Evolutionary conservation across 2,329 filamentous ascomycete species (phyloP), one percentile per base, ranked within the genome.

Genomic region (Aspergillus viridinutans): DNA sequence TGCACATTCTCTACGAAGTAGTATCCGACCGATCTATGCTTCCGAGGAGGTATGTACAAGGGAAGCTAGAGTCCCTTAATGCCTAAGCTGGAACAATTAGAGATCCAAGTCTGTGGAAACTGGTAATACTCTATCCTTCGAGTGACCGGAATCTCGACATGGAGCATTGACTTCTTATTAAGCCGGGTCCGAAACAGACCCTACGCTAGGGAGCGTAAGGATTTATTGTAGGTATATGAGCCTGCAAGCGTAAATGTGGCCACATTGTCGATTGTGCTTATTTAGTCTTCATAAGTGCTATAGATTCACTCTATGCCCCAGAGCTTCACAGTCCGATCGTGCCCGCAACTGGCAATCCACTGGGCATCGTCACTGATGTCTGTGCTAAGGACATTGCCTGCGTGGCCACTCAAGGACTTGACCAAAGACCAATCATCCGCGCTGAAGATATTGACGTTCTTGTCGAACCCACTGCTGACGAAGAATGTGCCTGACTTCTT

Each of bases 341-440:
- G 90, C 3, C 94, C 92, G 64, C 91, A 92, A 72, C 92, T 97
- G 25, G 93, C 90, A 73, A 99, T 96, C 90, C 92, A 99, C 69
- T 82, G 88, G 8, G 87, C 90, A 74, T 97, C 90, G 61, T 82
- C 81, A 68, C 89, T 95, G 53, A 96, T 85, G 76, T 99, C 94
- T 12, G 91, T 89, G 64, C 91, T 95, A 53, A 95, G 85, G 10
- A 99, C 92, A 43, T 95, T 94, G 2, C 91, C 92, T 1, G 92
- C 91, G 74, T 99, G 94, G 0, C 92, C 94, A 65, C 88, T 90
- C 57, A 99, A 78, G 17, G 87, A 90, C 75, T 96, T 95, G 59
- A 92, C 86, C 57, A 96, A 77, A 1, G 90, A 88, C 92, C 94
- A 99, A 76, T 99, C 93, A 72, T 99, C 94, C 2, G 92, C 92